Conservation (phyloP, 768 basidiomycete species). For the Suillus ampliporus region DNA sequence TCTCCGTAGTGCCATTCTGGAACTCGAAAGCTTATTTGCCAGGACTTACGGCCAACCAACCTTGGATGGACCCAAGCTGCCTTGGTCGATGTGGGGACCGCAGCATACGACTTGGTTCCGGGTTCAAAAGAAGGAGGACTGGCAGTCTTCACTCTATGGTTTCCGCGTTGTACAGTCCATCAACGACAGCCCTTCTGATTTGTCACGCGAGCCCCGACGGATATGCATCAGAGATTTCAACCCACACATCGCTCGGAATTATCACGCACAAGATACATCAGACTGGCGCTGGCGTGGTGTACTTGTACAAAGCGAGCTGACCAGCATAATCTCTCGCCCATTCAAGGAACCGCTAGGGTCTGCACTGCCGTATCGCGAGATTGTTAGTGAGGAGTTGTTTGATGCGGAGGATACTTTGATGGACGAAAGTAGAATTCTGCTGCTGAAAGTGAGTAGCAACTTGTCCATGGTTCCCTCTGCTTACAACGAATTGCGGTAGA, state of each 20-base stretch:
- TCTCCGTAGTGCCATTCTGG: slow-evolving; percentile 47
- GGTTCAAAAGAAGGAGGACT: slow-evolving; percentile 42
- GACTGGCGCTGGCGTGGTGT: slow-evolving; percentile 30
- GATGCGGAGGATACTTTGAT: too few species aligned
- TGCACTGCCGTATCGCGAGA: too few species aligned
- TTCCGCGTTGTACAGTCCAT: slow-evolving; percentile 51
- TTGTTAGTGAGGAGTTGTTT: too few species aligned
- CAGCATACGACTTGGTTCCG: slow-evolving; percentile 58
- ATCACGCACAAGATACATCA: slow-evolving; percentile 11
- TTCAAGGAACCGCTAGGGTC: too few species aligned
- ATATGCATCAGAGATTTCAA: slow-evolving; percentile 47
- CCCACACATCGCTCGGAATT: slow-evolving; percentile 22
- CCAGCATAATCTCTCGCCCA: slow-evolving; percentile 24
- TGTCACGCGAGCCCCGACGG: slow-evolving; percentile 8
- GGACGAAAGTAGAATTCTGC: too few species aligned
- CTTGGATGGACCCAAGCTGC: not conserved
- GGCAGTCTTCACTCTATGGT: slow-evolving; percentile 46
- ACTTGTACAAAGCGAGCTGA: slow-evolving; percentile 23
- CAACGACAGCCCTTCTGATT: slow-evolving; percentile 5
- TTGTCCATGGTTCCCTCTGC: too few species aligned
- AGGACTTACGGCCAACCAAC: not conserved
- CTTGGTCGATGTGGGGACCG: slow-evolving; percentile 29
- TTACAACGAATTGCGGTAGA: not conserved
- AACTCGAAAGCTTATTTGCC: slow-evolving; percentile 14
- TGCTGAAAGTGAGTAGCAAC: too few species aligned